Base-by-base conservation (phyloP, 495 filamentous ascomycete genomes). In the Cryomyces minteri region DNA sequence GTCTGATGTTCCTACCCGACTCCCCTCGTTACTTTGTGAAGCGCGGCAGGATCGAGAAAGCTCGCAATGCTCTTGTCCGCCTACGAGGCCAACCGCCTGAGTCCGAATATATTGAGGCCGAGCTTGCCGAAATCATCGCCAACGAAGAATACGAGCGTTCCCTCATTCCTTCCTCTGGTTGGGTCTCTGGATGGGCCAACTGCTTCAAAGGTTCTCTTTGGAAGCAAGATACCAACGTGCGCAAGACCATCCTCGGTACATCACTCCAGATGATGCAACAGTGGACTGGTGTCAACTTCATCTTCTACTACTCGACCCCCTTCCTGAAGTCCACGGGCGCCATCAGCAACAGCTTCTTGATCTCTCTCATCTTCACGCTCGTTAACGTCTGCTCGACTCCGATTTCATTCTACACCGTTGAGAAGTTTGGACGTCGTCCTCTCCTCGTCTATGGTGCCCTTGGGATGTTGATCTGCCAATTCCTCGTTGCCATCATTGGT, bases 261-360 rank as follows among this genome's bases (percentile, higher is more conserved):
- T 76, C 74, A 10, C 59, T 84, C 41, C 80, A 85, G 63, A 79
- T 80, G 71, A 76, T 82, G 67, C 79, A 84, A 63, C 80, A 86
- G 66, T 72, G 66, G 68, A 79, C 83, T 30, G 84, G 84, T 66
- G 77, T 92, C 64, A 90, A 92, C 71, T 88, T 90, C 68, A 78
- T 92, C 66, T 88, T 92, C 74, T 92, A 88, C 71, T 92, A 80
- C 62, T 25, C 18, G 18, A 84, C 81, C 32, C 70, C 77, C 41
- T 90, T 86, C 75, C 80, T 90, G 65, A 62, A 75, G 51, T 59
- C 69, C 60, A 70, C 78, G 28, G 76, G 67, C 52, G 67, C 80
- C 51, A 84, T 90, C 55, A 49, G 46, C 39, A 75, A 88, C 67
- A 70, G 75, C 44, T 90, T 93, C 73, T 59, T 88, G 40, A 83